These are phyloP conservation scores for Colletotrichum truncatum DNA, from an alignment of 2,329 filamentous ascomycete genomes.

Conservation along the genomic window DNA sequence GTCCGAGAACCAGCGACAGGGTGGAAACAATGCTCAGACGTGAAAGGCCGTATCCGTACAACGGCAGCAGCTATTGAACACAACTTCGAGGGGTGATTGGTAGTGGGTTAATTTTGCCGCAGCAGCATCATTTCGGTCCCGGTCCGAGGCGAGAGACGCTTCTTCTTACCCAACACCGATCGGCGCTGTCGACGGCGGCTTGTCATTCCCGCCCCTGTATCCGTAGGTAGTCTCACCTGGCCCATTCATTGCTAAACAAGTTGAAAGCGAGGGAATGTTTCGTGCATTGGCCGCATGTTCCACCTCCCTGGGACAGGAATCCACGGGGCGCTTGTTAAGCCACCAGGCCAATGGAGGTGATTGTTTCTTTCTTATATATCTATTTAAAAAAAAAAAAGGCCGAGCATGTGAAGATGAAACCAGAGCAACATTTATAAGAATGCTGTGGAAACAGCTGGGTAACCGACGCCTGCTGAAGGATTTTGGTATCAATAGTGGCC, in stretches of 20 bases:
- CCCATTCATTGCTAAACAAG: not conserved
- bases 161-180: not conserved
- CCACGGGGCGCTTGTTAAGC: not conserved
- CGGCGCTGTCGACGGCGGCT: not conserved
- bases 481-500: not conserved
- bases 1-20: not conserved
- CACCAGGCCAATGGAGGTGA: not conserved
- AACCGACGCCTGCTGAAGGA: not conserved
- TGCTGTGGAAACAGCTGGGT: not conserved
- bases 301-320: not conserved
- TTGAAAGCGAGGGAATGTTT: not conserved
- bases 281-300: not conserved
- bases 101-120: not conserved
- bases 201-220: not conserved
- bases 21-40: not conserved
- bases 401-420: not conserved
- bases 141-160: not conserved
- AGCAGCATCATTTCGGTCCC: slow-evolving; percentile 5
- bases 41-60: not conserved
- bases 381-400: not conserved
- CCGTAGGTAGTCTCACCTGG: not conserved
- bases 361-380: no score
- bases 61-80: not conserved
- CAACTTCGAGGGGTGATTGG: not conserved
- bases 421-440: not conserved